phyloP scores from a whole-genome alignment of 208 protist species.

The Leishmania mexicana region DNA sequence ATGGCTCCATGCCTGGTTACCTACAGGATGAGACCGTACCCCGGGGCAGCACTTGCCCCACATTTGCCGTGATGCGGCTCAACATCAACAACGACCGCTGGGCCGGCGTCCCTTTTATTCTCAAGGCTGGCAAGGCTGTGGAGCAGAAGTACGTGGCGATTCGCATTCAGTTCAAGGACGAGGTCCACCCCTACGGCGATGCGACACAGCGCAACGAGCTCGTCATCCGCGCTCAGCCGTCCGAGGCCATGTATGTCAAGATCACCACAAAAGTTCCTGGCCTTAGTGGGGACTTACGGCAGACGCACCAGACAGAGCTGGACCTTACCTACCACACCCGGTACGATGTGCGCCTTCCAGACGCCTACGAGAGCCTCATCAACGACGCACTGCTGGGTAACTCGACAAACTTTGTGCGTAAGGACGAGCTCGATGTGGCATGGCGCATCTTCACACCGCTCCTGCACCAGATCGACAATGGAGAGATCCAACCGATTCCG shows the following conservation, averaged over 20 bases:
- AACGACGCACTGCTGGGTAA: constrained; percentile 84
- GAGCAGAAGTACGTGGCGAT: constrained; percentile 84
- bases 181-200: constrained; percentile 82
- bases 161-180: constrained; percentile 90
- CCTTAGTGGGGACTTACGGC: constrained; percentile 59
- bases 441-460: constrained; percentile 94
- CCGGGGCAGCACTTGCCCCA: constrained; percentile 81
- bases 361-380: constrained; percentile 93
- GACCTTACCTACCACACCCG: constrained; percentile 88
- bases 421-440: constrained; percentile 91
- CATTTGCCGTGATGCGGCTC: constrained; percentile 84
- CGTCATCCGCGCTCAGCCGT: constrained; percentile 92
- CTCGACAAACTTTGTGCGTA: constrained; percentile 91
- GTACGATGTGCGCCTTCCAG: constrained; percentile 82
- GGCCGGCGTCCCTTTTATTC: constrained; percentile 94
- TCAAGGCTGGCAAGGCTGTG: constrained; percentile 92
- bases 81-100: constrained; percentile 94
- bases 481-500: constrained; percentile 57
- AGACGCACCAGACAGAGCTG: constrained; percentile 89
- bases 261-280: constrained; percentile 91
- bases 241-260: constrained; percentile 93
- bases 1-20: constrained; percentile 88
- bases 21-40: constrained; percentile 86
- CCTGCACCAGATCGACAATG: constrained; percentile 85
- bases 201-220: constrained; percentile 88